Conservation (phyloP, 768 basidiomycete species). For the Macrolepiota albuminosa region DNA sequence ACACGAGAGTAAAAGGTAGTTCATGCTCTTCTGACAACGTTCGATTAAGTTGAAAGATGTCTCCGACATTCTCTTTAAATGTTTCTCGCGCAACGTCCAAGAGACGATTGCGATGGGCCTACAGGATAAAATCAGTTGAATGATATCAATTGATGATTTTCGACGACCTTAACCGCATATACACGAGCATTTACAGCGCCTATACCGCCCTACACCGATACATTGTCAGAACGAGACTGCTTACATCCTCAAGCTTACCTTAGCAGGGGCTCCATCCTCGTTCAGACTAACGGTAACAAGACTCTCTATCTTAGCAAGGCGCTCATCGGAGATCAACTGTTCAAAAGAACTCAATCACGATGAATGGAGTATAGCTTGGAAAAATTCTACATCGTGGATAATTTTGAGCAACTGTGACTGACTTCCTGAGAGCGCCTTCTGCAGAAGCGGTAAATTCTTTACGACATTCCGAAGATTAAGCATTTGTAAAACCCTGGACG, state of each 20-base stretch:
- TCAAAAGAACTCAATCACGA: background rate
- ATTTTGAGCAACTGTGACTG: conserved; percentile 58
- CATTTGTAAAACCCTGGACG: conserved; percentile 70
- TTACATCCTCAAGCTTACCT: conserved; percentile 34
- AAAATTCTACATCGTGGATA: conserved; percentile 47
- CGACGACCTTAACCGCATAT: conserved; percentile 68
- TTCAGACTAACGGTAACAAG: conserved; percentile 65
- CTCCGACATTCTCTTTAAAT: conserved; percentile 88
- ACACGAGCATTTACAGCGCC: conserved; percentile 74
- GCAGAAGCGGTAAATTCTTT: conserved; percentile 57
- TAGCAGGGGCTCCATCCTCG: conserved; percentile 57
- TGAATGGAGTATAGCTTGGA: background rate
- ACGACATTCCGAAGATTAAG: conserved; percentile 74
- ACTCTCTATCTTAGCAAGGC: conserved; percentile 57
- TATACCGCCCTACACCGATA: conserved; percentile 54
- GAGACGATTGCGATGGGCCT: conserved; percentile 76
- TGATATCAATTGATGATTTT: background rate
- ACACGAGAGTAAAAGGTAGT: conserved; percentile 61
- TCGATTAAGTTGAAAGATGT: conserved; percentile 70
- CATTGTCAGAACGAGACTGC: background rate
- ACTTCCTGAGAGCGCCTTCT: conserved; percentile 54
- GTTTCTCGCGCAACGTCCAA: conserved; percentile 95
- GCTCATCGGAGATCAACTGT: conserved; percentile 73
- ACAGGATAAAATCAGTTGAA: background rate
- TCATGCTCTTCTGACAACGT: conserved; percentile 56